phyloP scores from a whole-genome alignment of 2,329 filamentous ascomycete species.

The Tolypocladium endophyticum region DNA sequence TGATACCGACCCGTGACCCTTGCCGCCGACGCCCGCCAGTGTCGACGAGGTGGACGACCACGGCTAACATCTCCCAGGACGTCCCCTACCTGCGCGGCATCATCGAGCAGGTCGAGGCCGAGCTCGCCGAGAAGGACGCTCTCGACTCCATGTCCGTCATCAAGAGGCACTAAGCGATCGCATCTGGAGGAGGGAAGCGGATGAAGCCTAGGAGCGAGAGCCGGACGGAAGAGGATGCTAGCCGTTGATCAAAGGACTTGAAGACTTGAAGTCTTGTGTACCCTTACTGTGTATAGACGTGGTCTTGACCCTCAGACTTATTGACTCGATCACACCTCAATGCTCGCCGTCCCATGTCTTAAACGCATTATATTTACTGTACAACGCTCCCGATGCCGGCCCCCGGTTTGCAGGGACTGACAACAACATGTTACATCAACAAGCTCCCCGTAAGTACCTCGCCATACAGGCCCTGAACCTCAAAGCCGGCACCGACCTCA shows the following conservation, averaged over 20 bases:
- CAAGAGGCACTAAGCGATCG: conserved; percentile 34
- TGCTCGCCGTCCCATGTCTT: conserved; percentile 2
- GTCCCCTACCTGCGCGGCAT: conserved; percentile 42
- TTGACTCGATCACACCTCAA: conserved; percentile 4
- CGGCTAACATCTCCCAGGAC: conserved; percentile 26
- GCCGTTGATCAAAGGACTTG: conserved; percentile 1
- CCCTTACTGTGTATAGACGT: conserved; percentile 6
- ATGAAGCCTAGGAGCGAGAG: background rate
- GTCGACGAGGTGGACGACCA: background rate
- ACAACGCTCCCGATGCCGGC: background rate
- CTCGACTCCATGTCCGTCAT: conserved; percentile 40
- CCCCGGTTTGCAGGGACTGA: background rate
- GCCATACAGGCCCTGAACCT: background rate
- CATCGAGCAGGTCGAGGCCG: conserved; percentile 39
- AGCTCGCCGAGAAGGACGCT: conserved; percentile 39
- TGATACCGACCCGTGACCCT: background rate
- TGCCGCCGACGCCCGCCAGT: background rate
- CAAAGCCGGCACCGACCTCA: background rate
- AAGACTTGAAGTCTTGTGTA: conserved; percentile 6
- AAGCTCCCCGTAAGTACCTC: background rate
- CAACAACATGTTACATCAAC: background rate
- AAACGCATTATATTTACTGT: conserved; percentile 5
- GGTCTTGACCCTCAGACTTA: conserved; percentile 6
- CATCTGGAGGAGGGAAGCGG: background rate
- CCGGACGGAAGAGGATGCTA: background rate